Conservation (phyloP, 805 yeast species). For the Priceomyces haplophilus region DNA sequence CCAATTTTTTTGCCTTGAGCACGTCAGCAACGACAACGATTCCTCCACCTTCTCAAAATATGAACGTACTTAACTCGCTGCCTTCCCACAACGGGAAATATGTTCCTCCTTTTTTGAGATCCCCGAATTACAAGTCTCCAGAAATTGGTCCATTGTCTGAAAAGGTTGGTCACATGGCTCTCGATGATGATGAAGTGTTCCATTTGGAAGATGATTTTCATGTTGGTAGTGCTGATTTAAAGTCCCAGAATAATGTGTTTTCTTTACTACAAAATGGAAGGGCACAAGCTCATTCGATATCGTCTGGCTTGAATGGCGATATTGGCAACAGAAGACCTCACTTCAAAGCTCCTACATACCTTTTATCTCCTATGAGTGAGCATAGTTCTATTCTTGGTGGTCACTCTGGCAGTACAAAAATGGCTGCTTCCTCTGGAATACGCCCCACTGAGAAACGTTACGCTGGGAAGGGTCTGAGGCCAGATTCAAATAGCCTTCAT, state of each 20-base stretch:
- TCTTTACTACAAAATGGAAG: background rate
- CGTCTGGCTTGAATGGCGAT: slow-evolving; percentile 7
- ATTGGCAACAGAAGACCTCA: slow-evolving; percentile 14
- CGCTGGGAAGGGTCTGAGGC: background rate
- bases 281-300: background rate
- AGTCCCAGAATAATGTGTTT: background rate
- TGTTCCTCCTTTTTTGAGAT: slow-evolving; percentile 41
- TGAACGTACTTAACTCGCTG: background rate
- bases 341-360: slow-evolving; percentile 12
- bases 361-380: slow-evolving; percentile 1
- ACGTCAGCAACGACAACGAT: slow-evolving; percentile 2
- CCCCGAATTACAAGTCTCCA: slow-evolving; percentile 36
- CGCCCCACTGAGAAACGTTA: slow-evolving; percentile 1
- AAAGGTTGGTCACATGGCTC: slow-evolving; percentile 31
- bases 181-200: slow-evolving; percentile 38
- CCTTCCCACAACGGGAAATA: slow-evolving; percentile 29
- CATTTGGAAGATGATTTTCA: slow-evolving; percentile 42
- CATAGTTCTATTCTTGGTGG: background rate
- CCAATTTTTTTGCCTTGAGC: background rate
- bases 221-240: slow-evolving; percentile 1
- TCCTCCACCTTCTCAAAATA: background rate
- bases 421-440: background rate
- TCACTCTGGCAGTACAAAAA: background rate
- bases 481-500: slow-evolving; percentile 7
- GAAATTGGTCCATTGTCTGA: slow-evolving; percentile 32